These are phyloP conservation scores for Cadophora luteo-olivacea DNA, from an alignment of 2,329 filamentous ascomycete species.

Conservation along the genomic window DNA sequence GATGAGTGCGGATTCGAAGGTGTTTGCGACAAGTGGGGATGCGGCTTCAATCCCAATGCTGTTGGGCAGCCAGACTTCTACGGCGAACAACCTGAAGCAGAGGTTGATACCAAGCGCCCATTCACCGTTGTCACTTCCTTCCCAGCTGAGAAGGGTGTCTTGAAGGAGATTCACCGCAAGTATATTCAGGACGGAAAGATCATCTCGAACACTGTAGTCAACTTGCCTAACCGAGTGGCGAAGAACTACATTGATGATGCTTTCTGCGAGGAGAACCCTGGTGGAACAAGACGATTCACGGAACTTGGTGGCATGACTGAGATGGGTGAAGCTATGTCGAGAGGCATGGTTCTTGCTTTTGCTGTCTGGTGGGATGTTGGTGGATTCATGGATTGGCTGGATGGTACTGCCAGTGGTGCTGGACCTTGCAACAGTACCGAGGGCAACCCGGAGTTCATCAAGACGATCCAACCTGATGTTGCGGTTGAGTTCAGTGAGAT, in stretches of 20 bases:
- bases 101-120: constrained; percentile 56
- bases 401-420: constrained; percentile 48
- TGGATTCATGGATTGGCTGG: constrained; percentile 64
- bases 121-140: constrained; percentile 68
- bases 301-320: constrained; percentile 59
- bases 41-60: constrained; percentile 66
- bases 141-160: constrained; percentile 51
- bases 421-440: constrained; percentile 62
- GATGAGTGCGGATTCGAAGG: constrained; percentile 58
- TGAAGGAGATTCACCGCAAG: constrained; percentile 60
- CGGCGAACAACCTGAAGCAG: constrained; percentile 53
- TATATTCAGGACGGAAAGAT: constrained; percentile 62
- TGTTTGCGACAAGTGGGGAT: constrained; percentile 65
- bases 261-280: constrained; percentile 60
- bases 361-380: constrained; percentile 62
- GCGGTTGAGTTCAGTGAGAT: constrained; percentile 62
- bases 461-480: constrained; percentile 53
- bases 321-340: constrained; percentile 59
- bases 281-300: constrained; percentile 56
- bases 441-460: constrained; percentile 57
- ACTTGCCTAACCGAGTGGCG: constrained; percentile 48
- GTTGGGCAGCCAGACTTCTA: constrained; percentile 62
- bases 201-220: constrained; percentile 55
- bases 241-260: constrained; percentile 57
- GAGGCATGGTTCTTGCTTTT: constrained; percentile 60